A percentile compares a stretch with the other conserved stretches of the same genome.
phyloP scores from a whole-genome alignment of 495 filamentous ascomycete species.

The Cairneyella variabilis region DNA sequence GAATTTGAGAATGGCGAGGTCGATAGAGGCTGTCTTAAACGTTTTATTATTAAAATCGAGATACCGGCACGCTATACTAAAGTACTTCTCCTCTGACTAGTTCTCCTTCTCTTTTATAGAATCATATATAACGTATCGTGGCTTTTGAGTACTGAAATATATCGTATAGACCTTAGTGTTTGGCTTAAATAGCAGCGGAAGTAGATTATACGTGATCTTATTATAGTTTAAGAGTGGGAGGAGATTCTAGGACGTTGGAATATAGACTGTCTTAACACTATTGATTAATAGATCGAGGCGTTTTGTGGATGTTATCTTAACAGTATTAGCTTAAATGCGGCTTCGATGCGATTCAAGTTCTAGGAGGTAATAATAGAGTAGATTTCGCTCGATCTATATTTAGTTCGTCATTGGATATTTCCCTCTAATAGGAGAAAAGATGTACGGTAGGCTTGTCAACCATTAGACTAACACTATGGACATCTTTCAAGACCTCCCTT shows the following conservation, averaged over 20 bases:
- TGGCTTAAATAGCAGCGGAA: constrained; percentile 35
- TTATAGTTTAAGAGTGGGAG: constrained; percentile 25
- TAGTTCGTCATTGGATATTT: not conserved
- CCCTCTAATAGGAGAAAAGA: not conserved
- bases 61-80: constrained; percentile 9
- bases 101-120: constrained; percentile 5
- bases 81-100: not conserved
- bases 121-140: constrained; percentile 4
- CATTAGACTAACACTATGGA: constrained; percentile 7
- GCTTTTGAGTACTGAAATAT: constrained; percentile 27
- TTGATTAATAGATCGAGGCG: constrained; percentile 40
- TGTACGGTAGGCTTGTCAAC: constrained; percentile 21
- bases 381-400: constrained; percentile 29
- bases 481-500: constrained; percentile 16
- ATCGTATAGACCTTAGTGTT: constrained; percentile 38
- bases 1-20: constrained; percentile 13
- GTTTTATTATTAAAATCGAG: constrained; percentile 14
- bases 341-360: constrained; percentile 27
- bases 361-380: constrained; percentile 33
- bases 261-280: constrained; percentile 34
- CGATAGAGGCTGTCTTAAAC: constrained; percentile 4
- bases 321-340: not conserved
- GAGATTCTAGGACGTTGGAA: constrained; percentile 31
- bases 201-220: constrained; percentile 43
- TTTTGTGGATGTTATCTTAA: not conserved